Conservation (phyloP, 2,329 filamentous ascomycete species). For the Teratosphaeria zuluensis region DNA sequence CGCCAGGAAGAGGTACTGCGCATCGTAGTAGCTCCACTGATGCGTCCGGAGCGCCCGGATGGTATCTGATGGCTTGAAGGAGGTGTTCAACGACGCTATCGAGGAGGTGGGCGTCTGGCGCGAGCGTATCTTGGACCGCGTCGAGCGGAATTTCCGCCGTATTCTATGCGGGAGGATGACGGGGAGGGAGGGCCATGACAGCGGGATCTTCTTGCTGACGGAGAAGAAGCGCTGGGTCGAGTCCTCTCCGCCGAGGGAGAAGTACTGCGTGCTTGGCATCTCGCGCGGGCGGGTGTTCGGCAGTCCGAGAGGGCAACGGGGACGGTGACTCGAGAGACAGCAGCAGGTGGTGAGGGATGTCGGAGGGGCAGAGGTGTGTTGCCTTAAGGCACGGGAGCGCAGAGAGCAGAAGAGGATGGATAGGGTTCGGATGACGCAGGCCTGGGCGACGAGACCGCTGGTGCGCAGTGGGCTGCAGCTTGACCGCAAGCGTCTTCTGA, state of each 20-base stretch:
- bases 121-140: slow-evolving; percentile 55
- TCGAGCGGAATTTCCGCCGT: slow-evolving; percentile 53
- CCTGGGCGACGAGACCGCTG: neutral
- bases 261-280: slow-evolving; percentile 17
- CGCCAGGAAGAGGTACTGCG: slow-evolving; percentile 70
- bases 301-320: neutral
- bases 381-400: neutral
- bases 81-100: slow-evolving; percentile 68
- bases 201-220: slow-evolving; percentile 33
- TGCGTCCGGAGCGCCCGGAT: slow-evolving; percentile 65
- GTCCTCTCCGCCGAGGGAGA: slow-evolving; percentile 20
- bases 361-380: neutral
- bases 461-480: neutral
- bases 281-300: slow-evolving; percentile 6
- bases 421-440: neutral
- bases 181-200: slow-evolving; percentile 39
- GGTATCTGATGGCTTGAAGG: slow-evolving; percentile 70
- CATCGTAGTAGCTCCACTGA: slow-evolving; percentile 72
- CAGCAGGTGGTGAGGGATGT: neutral
- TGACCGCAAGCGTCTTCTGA: neutral
- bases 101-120: slow-evolving; percentile 59
- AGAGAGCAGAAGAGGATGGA: neutral
- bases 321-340: neutral
- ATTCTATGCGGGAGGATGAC: slow-evolving; percentile 54
- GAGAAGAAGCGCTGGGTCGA: slow-evolving; percentile 32